Percentiles rank a stretch among this genome's conserved stretches.
Evolutionary conservation across 129 eudicot species (phyloP).

Genomic region (Flaveria sonorensis): DNA sequence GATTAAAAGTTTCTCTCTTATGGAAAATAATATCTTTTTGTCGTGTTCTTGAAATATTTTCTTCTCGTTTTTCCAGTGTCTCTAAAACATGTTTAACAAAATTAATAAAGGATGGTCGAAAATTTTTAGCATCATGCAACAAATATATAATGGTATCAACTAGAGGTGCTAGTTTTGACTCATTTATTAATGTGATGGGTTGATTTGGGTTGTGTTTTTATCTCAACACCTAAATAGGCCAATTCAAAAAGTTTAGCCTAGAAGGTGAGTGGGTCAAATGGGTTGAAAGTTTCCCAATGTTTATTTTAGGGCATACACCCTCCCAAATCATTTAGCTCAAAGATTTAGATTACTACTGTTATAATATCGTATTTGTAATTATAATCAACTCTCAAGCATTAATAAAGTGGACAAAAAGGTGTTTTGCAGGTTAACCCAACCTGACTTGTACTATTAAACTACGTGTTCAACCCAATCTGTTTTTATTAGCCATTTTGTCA

Average conservation of each 20-base stretch:
- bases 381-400: background rate
- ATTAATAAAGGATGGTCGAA: background rate
- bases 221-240: background rate
- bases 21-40: background rate
- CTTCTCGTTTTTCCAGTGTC: background rate
- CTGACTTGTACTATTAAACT: background rate
- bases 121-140: background rate
- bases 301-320: background rate
- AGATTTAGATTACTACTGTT: background rate
- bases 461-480: background rate
- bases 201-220: background rate
- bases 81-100: background rate
- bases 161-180: background rate
- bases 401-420: background rate
- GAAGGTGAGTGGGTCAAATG: background rate
- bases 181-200: background rate
- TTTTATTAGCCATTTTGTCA: background rate
- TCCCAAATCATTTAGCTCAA: background rate
- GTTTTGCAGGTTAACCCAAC: background rate
- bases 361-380: background rate
- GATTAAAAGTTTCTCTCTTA: background rate
- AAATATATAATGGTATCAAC: background rate
- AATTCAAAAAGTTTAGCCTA: background rate
- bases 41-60: constrained; percentile 2
- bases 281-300: background rate